Evolutionary conservation across 2,329 filamentous ascomycete genomes (phyloP).

Genomic region (Calonectria honghensis): DNA sequence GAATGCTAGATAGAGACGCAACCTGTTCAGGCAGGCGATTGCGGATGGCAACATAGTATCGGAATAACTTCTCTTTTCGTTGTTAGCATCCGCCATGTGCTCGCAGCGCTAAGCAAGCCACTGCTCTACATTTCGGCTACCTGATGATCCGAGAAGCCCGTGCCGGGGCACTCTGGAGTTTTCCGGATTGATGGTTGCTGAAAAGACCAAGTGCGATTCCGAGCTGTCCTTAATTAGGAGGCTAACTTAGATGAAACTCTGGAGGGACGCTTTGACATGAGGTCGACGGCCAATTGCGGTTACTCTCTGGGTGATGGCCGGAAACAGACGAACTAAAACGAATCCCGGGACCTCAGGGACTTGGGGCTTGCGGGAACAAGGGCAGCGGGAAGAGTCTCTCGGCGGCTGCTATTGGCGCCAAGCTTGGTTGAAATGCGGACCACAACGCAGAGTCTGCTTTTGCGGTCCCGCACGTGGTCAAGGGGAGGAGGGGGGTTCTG

Average conservation of each 20-base stretch:
- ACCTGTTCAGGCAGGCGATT: constrained; percentile 4
- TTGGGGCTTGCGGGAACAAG: constrained; percentile 29
- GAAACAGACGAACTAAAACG: constrained; percentile 36
- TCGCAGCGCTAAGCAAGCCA: constrained; percentile 18
- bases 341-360: constrained; percentile 23
- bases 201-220: constrained; percentile 37
- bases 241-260: constrained; percentile 54
- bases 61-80: constrained; percentile 25
- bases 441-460: constrained; percentile 15
- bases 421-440: background rate
- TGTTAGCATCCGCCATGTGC: constrained; percentile 1
- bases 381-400: constrained; percentile 27
- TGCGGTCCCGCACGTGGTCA: constrained; percentile 41
- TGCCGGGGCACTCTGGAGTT: constrained; percentile 6
- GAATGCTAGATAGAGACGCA: constrained; percentile 18
- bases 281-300: constrained; percentile 32
- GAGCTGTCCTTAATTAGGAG: constrained; percentile 40
- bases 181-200: constrained; percentile 21
- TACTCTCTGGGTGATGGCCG: constrained; percentile 33
- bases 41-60: constrained; percentile 10
- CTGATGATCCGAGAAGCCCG: constrained; percentile 1
- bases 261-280: constrained; percentile 50
- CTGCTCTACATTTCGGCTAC: background rate
- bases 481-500: constrained; percentile 27
- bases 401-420: constrained; percentile 25